These are phyloP conservation scores for Mycena vulgaris DNA, from an alignment of 768 basidiomycete genomes.

Conservation along the genomic window DNA sequence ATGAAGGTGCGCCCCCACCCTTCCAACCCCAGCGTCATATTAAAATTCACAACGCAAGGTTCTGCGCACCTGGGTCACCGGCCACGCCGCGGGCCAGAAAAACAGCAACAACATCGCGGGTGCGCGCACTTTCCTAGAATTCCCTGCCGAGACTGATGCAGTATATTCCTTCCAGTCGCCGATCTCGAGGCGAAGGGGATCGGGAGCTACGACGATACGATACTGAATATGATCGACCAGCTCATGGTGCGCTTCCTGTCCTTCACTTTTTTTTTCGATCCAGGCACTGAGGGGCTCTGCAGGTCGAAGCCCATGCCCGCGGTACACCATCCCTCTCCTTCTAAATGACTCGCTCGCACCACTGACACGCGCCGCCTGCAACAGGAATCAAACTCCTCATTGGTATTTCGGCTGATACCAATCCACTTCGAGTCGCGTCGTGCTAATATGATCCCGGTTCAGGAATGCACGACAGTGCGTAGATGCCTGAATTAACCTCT, in stretches of 20 bases:
- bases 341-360: no score
- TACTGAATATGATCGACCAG: slow-evolving; percentile 54
- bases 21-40: not conserved
- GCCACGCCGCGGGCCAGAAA: slow-evolving; percentile 45
- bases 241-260: slow-evolving; percentile 58
- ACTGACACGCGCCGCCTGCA: not conserved
- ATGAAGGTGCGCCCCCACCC: slow-evolving; percentile 41
- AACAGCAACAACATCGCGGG: slow-evolving; percentile 41
- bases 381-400: slow-evolving; percentile 43
- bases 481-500: not conserved
- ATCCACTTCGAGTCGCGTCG: not conserved
- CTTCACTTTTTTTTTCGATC: no score
- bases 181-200: no score
- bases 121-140: not conserved
- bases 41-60: slow-evolving; percentile 27
- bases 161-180: no score
- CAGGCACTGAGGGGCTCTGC: no score
- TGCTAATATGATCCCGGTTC: not conserved
- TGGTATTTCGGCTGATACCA: slow-evolving; percentile 23
- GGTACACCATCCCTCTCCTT: slow-evolving; percentile 44
- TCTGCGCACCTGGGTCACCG: slow-evolving; percentile 48
- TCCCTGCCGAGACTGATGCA: no score
- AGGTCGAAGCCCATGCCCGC: slow-evolving; percentile 51
- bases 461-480: slow-evolving; percentile 42
- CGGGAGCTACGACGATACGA: slow-evolving; percentile 50